Evolutionary conservation across 2,329 filamentous ascomycete genomes (phyloP), one percentile per base, ranked within the genome.

Genomic region (Alternaria sp.): DNA sequence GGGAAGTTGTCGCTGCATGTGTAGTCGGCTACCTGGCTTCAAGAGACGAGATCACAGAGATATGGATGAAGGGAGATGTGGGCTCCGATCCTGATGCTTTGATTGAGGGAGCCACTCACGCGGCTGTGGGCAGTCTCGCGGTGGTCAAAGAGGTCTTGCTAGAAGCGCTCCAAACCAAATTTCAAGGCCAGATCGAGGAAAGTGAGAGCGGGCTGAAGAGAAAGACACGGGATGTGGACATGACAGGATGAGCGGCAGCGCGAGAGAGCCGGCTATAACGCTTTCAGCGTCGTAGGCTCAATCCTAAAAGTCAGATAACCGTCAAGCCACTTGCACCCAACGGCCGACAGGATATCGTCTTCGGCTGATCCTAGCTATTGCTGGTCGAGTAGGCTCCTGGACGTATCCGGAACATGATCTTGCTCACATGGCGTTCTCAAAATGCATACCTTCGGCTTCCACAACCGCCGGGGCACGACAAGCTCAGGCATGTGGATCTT

Each of bases 31-130:
- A 97, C 78, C 85, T 98, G 67, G 91, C 93, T 52, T 86, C 85
- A 22, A 86, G 94, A 63, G 94, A 98, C 69, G 95, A 99, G 78
- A 88, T 98, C 52, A 97, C 94, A 8, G 94, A 97, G 74, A 79
- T 98, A 18, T 99, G 95, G 95, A 87, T 96, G 73, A 97, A 94
- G 81, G 94, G 95, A 18, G 84, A 89, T 73, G 78, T 76, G 65
- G 82, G 79, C 51, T 71, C 70, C 54, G 78, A 75, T 54, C 80
- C 80, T 43, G 86, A 89, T 59, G 77, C 82, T 18, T 76, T 91
- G 51, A 81, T 89, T 32, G 87, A 91, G 68, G 84, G 84, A 61
- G 88, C 89, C 52, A 87, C 89, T 30, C 85, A 87, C 72, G 87
- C 88, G 34, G 88, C 89, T 43, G 77, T 84, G 18, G 84, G 87